A percentile compares a stretch with the other conserved stretches of the same genome.
These are phyloP conservation scores for Neurospora sp. DNA, from an alignment of 2,329 filamentous ascomycete genomes.

Conservation along the genomic window DNA sequence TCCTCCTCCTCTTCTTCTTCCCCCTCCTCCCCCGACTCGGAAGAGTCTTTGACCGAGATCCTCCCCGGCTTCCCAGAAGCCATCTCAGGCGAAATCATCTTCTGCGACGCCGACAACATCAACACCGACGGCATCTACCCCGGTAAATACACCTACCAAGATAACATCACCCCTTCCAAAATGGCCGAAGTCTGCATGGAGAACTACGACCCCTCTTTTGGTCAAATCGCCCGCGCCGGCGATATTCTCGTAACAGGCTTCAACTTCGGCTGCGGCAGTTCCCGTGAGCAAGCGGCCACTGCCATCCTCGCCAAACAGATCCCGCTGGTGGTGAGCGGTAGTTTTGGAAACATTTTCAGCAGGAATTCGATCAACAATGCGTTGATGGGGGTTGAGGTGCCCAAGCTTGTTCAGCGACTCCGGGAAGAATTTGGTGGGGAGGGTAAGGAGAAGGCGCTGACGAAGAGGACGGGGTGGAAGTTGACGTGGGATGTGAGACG, in stretches of 20 bases:
- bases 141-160: constrained; percentile 78
- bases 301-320: constrained; percentile 74
- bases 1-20: too few relatives aligned
- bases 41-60: constrained; percentile 51
- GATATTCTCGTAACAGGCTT: constrained; percentile 81
- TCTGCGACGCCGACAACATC: constrained; percentile 72
- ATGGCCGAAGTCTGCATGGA: constrained; percentile 91
- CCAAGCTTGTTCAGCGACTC: constrained; percentile 54
- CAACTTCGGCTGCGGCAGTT: constrained; percentile 80
- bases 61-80: constrained; percentile 79
- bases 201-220: constrained; percentile 77
- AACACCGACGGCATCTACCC: constrained; percentile 92
- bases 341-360: constrained; percentile 76
- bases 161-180: constrained; percentile 61
- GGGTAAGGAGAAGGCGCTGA: constrained; percentile 40
- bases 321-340: constrained; percentile 68
- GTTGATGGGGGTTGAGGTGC: constrained; percentile 61
- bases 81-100: constrained; percentile 78
- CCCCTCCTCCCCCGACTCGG: constrained; percentile 14
- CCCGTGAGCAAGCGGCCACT: constrained; percentile 80
- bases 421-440: constrained; percentile 42
- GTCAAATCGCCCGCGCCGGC: constrained; percentile 46
- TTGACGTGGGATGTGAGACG: constrained; percentile 70
- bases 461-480: constrained; percentile 72
- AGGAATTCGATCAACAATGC: constrained; percentile 75